Conservation (phyloP, 768 basidiomycete species). For the Strobilomyces confusus region DNA sequence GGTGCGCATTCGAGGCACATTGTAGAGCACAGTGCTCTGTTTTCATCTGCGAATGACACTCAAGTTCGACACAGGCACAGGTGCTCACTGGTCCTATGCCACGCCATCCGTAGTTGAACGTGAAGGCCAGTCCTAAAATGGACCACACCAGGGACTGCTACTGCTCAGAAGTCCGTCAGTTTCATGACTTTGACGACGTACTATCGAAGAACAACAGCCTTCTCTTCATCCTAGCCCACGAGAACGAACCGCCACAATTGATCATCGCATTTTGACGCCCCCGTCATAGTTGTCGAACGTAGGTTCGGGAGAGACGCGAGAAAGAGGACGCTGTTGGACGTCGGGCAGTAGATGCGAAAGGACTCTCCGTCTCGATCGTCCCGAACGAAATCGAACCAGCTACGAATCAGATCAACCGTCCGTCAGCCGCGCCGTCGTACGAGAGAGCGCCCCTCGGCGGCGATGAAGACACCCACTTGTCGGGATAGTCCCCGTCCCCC, state of each 20-base stretch:
- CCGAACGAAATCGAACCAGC: slow-evolving; percentile 1
- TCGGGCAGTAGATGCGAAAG: neutral
- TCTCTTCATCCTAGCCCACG: neutral
- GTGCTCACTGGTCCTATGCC: too few species aligned
- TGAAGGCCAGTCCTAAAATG: too few species aligned
- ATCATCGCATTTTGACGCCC: neutral
- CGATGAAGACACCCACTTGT: neutral
- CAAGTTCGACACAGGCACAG: too few species aligned
- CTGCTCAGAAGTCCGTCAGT: too few species aligned
- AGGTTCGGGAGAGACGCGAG: neutral
- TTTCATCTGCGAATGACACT: too few species aligned
- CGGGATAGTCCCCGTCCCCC: neutral
- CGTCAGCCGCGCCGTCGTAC: neutral
- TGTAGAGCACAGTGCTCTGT: too few species aligned
- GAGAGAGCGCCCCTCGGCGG: neutral
- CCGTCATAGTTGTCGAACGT: slow-evolving; percentile 1
- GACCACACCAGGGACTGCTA: too few species aligned
- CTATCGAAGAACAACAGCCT: neutral
- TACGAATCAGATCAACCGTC: neutral
- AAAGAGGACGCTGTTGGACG: neutral
- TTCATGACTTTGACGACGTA: neutral
- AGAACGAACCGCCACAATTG: slow-evolving; percentile 4
- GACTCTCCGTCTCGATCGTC: neutral
- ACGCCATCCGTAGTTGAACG: too few species aligned
- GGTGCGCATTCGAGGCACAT: too few species aligned